Conservation (phyloP, 371 early-diverging fungal genomes). For the Apophysomyces ossiformis region DNA sequence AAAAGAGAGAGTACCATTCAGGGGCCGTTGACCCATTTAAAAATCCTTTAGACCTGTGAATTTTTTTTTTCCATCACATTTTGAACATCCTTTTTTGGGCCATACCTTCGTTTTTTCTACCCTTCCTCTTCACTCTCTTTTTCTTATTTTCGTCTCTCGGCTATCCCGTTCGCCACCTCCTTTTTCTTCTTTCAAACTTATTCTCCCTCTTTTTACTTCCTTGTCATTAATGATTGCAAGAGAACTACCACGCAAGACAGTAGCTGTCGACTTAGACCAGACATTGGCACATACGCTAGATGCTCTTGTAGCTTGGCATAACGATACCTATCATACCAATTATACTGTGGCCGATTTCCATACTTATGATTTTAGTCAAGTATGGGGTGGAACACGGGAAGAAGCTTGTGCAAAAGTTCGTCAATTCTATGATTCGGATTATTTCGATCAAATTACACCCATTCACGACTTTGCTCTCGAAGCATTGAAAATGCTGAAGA, state of each 20-base stretch:
- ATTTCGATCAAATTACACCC: slow-evolving; percentile 52
- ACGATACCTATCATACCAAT: slow-evolving; percentile 45
- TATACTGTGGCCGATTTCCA: slow-evolving; percentile 46
- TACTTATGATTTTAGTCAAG: slow-evolving; percentile 48
- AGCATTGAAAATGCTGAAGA: slow-evolving; percentile 56
- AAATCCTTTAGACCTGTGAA: background rate
- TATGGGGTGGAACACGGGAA: slow-evolving; percentile 57
- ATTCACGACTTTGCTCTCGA: slow-evolving; percentile 57
- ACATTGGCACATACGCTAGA: slow-evolving; percentile 51
- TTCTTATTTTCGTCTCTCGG: background rate
- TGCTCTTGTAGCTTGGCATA: slow-evolving; percentile 56
- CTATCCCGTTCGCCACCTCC: slow-evolving; percentile 13
- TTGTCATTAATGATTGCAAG: slow-evolving; percentile 11
- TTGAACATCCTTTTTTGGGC: slow-evolving; percentile 4
- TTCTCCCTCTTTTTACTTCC: background rate
- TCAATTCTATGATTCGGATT: slow-evolving; percentile 51
- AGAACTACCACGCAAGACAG: slow-evolving; percentile 29
- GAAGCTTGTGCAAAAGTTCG: slow-evolving; percentile 54
- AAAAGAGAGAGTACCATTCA: background rate
- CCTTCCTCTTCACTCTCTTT: background rate
- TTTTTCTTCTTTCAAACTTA: slow-evolving; percentile 5
- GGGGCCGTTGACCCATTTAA: background rate
- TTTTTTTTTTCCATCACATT: slow-evolving; percentile 2
- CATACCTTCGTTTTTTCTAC: background rate
- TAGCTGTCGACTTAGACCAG: slow-evolving; percentile 58